phyloP scores from a whole-genome alignment of 2,329 filamentous ascomycete species.

The Meredithiella fracta region DNA sequence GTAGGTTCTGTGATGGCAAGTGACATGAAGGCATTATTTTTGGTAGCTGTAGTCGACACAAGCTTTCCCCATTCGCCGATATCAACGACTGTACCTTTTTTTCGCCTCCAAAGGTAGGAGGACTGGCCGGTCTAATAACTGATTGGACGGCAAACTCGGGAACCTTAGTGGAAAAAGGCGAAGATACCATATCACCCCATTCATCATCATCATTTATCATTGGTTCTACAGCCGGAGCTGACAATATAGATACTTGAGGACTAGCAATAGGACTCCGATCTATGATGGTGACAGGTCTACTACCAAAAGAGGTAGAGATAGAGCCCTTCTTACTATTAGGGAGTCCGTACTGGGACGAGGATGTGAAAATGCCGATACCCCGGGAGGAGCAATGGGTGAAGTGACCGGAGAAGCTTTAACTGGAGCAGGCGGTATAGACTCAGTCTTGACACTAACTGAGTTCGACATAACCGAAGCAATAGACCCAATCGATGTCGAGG shows the following conservation, averaged over 20 bases:
- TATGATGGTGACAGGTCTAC: background rate
- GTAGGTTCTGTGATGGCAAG: background rate
- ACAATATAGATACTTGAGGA: background rate
- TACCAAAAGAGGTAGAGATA: background rate
- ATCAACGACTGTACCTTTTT: background rate
- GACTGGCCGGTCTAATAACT: conserved; percentile 2
- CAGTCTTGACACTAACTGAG: background rate
- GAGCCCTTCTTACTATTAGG: background rate
- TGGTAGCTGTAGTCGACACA: conserved; percentile 22
- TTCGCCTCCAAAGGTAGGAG: background rate
- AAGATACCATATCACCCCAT: conserved; percentile 43
- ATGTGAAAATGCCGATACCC: background rate
- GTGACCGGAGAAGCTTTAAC: background rate
- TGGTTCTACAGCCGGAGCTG: background rate
- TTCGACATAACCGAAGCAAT: background rate
- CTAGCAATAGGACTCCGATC: background rate
- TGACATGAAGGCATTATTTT: background rate
- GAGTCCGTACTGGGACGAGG: background rate
- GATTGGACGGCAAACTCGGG: background rate
- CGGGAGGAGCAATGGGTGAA: background rate
- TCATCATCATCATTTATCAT: conserved; percentile 28
- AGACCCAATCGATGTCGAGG: conserved; percentile 4
- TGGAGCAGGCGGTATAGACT: background rate
- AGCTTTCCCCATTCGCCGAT: conserved; percentile 34
- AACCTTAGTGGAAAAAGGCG: background rate